Base-by-base conservation (phyloP, 129 eudicot species). In the Ambrosia artemisiifolia region DNA sequence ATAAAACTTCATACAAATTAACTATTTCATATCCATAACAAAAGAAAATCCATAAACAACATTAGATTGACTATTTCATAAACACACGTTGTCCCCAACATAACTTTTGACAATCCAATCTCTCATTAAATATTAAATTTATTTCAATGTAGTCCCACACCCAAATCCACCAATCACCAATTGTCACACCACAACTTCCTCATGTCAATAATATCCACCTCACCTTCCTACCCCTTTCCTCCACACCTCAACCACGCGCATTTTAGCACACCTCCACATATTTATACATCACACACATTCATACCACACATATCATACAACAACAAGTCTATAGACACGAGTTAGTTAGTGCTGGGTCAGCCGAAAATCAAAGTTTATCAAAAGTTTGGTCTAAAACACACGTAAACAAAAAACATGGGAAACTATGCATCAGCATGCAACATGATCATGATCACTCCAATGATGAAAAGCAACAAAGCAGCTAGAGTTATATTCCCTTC, bases 401-500 rank as follows among this genome's bases (percentile, higher is more conserved):
- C 48, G 12, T 14, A 48, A 4, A 2, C 2, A 49, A n/a, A n/a
- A 57, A 50, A 47, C 6, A 90, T 90, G 96, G 96, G 96, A 47
- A 90, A 90, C 54, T 83, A 80, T 35, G 65, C 76, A 11, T 89
- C 88, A 2, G 67, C 85, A 67, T 90, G 96, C 84, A 77, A 3
- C 34, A 40, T 40, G 10, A n/a, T 66, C 14, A 63, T 71, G 49
- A 36, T 75, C 59, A 11, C 76, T 28, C 83, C 91, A 0, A 56
- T 66, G 47, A 80, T 81, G 35, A 85, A 43, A 65, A 70, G 10
- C 51, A 72, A 82, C 65, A 93, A 76, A 65, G 82, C 92, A 7
- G 85, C 95, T 0, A 79, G 91, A 72, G 95, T 92, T 2, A 84
- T 92, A 2, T 76, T 92, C 36, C 98, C 98, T 0, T 72, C 85